Percentiles rank a stretch among this genome's conserved stretches.
phyloP scores from a whole-genome alignment of 306 rosid species.

The Corylus americana region DNA sequence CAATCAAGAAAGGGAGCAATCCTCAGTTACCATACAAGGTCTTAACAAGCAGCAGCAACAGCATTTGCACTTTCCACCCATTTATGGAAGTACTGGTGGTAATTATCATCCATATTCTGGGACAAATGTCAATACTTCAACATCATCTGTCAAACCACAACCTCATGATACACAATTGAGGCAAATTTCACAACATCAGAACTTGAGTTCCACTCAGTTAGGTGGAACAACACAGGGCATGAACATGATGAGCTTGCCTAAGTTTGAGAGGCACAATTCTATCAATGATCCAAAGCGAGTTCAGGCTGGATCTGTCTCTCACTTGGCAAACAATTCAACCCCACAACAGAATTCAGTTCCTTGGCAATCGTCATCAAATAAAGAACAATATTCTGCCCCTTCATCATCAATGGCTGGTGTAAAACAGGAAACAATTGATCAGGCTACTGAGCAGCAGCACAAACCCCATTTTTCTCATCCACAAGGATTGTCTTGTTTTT shows the following conservation, averaged over 20 bases:
- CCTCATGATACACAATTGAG: constrained; percentile 68
- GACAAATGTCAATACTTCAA: constrained; percentile 48
- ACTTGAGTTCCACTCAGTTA: constrained; percentile 51
- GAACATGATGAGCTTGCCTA: constrained; percentile 44
- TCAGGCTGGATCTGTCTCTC: constrained; percentile 65
- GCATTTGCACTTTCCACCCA: constrained; percentile 62
- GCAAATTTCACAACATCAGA: constrained; percentile 65
- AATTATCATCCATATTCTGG: constrained; percentile 68
- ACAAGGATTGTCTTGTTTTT: constrained; percentile 61
- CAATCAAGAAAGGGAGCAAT: constrained; percentile 67
- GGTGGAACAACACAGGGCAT: constrained; percentile 57
- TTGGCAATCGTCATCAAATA: constrained; percentile 63
- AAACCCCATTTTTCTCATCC: constrained; percentile 51
- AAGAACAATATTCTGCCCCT: constrained; percentile 56
- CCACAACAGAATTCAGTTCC: constrained; percentile 57
- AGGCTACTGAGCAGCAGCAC: constrained; percentile 67
- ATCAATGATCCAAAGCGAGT: constrained; percentile 61
- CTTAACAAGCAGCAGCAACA: constrained; percentile 71
- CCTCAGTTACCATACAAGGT: constrained; percentile 60
- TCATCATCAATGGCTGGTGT: constrained; percentile 53
- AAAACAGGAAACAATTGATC: constrained; percentile 68
- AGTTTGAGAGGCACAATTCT: constrained; percentile 57
- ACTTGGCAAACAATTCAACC: constrained; percentile 49
- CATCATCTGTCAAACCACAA: constrained; percentile 59
- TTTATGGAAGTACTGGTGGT: constrained; percentile 61